Evolutionary conservation across 192 early-diverging fungal genomes (phyloP).

Genomic region (Paraglomus occultum): DNA sequence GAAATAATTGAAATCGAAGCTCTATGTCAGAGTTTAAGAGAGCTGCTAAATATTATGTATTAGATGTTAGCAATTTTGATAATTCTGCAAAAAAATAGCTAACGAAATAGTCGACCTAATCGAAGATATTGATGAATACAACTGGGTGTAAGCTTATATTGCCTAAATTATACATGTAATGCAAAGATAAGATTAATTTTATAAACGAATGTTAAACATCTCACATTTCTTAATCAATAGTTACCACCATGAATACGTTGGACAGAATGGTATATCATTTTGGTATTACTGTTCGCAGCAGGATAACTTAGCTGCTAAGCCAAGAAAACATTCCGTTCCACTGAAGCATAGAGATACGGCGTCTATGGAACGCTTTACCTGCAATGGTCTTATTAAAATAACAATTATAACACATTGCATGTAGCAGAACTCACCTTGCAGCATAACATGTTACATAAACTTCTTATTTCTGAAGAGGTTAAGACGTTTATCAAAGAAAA

Average conservation of each 20-base stretch:
- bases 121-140: slow-evolving; percentile 14
- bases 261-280: background rate
- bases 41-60: background rate
- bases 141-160: background rate
- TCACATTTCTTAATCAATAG: too few relatives aligned
- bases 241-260: background rate
- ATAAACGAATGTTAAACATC: too few relatives aligned
- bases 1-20: too few relatives aligned
- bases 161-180: too few relatives aligned
- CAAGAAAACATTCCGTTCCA: background rate
- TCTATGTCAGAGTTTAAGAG: too few relatives aligned
- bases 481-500: slow-evolving; percentile 5
- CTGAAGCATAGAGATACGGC: background rate
- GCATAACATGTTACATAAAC: background rate
- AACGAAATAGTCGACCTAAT: background rate
- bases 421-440: background rate
- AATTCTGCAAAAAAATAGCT: background rate
- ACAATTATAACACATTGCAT: background rate
- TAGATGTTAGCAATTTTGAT: background rate
- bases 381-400: background rate
- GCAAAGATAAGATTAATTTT: too few relatives aligned
- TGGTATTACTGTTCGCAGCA: slow-evolving; percentile 18
- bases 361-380: background rate
- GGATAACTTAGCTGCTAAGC: background rate
- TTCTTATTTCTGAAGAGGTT: background rate